phyloP scores from a whole-genome alignment of 1,284 basidiomycete genomes.

The Amylostereum areolatum region DNA sequence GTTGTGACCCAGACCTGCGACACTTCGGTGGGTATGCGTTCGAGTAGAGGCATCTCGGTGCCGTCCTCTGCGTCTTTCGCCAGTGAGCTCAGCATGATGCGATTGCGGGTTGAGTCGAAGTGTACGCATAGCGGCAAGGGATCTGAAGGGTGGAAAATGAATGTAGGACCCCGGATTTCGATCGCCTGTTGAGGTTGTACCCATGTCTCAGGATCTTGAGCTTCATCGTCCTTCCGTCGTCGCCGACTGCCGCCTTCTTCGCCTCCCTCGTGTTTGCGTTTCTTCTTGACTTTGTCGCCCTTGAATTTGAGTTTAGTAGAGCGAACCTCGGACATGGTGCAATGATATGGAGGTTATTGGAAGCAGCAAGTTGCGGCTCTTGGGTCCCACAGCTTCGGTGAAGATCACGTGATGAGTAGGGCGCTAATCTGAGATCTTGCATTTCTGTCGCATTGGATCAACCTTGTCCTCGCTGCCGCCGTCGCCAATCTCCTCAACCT shows the following conservation, averaged over 20 bases:
- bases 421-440: too few species aligned
- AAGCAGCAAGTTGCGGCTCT: too few species aligned
- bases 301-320: slow-evolving; percentile 80
- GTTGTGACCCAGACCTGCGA: slow-evolving; percentile 85
- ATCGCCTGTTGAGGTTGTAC: slow-evolving; percentile 63
- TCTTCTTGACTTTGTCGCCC: slow-evolving; percentile 79
- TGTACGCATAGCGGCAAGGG: slow-evolving; percentile 69
- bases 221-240: slow-evolving; percentile 43
- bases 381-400: too few species aligned
- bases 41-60: slow-evolving; percentile 41
- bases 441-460: too few species aligned
- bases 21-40: slow-evolving; percentile 70
- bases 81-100: slow-evolving; percentile 55
- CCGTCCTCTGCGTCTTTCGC: slow-evolving; percentile 52
- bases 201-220: slow-evolving; percentile 70
- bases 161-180: slow-evolving; percentile 80
- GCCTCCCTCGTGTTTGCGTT: slow-evolving; percentile 61
- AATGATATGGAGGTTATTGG: too few species aligned
- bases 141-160: slow-evolving; percentile 74
- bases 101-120: slow-evolving; percentile 72
- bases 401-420: too few species aligned
- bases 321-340: slow-evolving; percentile 45
- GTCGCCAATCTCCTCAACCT: slow-evolving; percentile 57
- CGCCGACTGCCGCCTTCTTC: slow-evolving; percentile 44
- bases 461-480: slow-evolving; percentile 20